A percentile compares a stretch with the other conserved stretches of the same genome.
Evolutionary conservation across 2,329 filamentous ascomycete species (phyloP).

Genomic region (Biscogniauxia marginata): DNA sequence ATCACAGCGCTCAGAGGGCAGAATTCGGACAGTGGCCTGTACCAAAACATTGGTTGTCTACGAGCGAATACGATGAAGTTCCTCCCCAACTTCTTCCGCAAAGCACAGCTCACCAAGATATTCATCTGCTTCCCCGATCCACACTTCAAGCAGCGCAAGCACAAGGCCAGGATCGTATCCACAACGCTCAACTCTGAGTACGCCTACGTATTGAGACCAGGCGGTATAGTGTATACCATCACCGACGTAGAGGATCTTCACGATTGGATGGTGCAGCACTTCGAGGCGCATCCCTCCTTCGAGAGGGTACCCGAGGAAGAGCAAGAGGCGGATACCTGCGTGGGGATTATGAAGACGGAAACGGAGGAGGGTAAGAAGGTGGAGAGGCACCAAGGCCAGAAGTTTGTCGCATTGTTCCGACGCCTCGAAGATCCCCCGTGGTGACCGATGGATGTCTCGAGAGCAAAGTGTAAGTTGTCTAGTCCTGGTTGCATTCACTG

Average conservation of each 20-base stretch:
- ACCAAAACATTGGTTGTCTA: conserved; percentile 85
- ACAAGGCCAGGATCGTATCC: conserved; percentile 94
- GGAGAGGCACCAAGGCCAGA: conserved; percentile 81
- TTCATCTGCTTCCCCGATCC: conserved; percentile 99
- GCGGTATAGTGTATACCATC: conserved; percentile 91
- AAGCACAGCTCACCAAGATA: conserved; percentile 79
- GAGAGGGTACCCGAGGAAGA: conserved; percentile 70
- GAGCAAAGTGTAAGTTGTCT: not conserved
- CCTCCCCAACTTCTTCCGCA: conserved; percentile 92
- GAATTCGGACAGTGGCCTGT: conserved; percentile 52
- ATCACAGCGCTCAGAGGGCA: conserved; percentile 77
- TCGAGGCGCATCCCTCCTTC: conserved; percentile 75
- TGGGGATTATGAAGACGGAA: conserved; percentile 72
- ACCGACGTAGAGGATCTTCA: conserved; percentile 96
- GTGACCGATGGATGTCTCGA: conserved; percentile 38
- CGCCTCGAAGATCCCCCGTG: conserved; percentile 78
- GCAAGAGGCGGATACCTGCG: conserved; percentile 67
- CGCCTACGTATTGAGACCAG: conserved; percentile 78
- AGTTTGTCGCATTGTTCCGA: conserved; percentile 87
- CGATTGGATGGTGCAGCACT: conserved; percentile 87
- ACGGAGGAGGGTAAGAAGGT: conserved; percentile 99
- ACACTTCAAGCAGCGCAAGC: conserved; percentile 96
- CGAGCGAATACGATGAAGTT: conserved; percentile 99
- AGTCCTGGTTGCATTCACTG: not conserved
- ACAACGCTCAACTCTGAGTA: conserved; percentile 89